Evolutionary conservation across 2,329 filamentous ascomycete species (phyloP), one percentile per base, ranked within the genome.

Genomic region (Polytolypa hystricis): DNA sequence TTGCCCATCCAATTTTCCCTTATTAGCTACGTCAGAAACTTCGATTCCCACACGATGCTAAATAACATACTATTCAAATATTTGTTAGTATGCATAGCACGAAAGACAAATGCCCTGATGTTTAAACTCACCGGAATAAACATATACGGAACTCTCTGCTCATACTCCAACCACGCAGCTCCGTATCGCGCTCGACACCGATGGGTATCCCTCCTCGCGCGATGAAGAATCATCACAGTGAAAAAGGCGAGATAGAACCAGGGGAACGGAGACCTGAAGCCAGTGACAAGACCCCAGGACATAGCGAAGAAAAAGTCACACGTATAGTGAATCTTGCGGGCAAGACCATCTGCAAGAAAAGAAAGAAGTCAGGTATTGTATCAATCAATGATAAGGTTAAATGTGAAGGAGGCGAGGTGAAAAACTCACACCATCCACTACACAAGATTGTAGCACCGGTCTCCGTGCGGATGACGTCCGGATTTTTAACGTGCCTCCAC

Each of bases 191-290:
- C 67, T 37, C 74, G 70, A 61, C 84, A 91, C 46, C 77, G 70
- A 55, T 80, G 69, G 42, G 86, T 82, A 53, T 93, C 84, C 41
- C 84, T 71, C 46, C 66, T 66, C 4, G 82, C 79, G 38, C 84
- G 79, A 58, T 91, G 84, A 6, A 76, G 67, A 51, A 91, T 89
- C 83, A 87, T 89, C 47, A 64, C 62, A 12, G 67, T 67, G 57
- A 93, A 91, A 66, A 93, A 91, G 18, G 82, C 60, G 0, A 82
- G 80, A 56, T 91, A 89, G 61, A 93, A 91, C 83, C 84, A 93
- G 1, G 84, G 84, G 61, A 89, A 87, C 0, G 84, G 82, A 52
- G 30, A 41, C 21, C 67, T 67, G 62, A 89, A 86, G 5, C 84
- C 84, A 2, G 81, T 85, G 47, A 89, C 79, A n/a, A 86, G 59